phyloP scores from a whole-genome alignment of 192 early-diverging fungal genomes.

The Gonapodya prolifera region DNA sequence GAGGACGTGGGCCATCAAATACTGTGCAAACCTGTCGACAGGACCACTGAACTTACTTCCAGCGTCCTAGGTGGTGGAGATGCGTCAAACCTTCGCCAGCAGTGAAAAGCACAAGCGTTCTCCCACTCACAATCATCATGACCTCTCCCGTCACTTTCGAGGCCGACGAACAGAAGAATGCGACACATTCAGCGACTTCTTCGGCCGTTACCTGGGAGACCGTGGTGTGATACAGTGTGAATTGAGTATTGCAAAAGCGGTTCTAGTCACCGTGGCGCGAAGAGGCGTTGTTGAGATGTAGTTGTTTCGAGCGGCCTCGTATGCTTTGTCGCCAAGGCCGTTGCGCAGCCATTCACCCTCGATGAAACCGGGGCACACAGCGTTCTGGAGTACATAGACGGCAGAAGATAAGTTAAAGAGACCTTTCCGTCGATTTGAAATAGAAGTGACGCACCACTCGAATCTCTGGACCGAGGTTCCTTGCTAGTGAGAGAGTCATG shows the following conservation, averaged over 20 bases:
- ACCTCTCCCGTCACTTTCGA: conserved; percentile 3
- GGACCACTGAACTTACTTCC: no score
- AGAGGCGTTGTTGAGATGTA: neutral
- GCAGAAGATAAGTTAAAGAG: neutral
- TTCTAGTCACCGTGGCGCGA: neutral
- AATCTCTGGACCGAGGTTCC: neutral
- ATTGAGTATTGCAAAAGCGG: no score
- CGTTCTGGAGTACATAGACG: neutral
- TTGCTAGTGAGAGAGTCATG: neutral
- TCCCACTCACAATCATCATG: neutral
- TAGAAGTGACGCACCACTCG: neutral
- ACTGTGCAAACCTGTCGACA: no score
- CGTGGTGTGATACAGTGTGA: no score
- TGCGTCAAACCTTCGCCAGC: no score
- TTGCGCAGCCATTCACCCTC: neutral
- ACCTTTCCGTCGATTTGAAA: neutral
- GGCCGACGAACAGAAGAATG: neutral
- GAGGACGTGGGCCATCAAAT: no score
- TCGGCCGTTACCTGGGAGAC: neutral
- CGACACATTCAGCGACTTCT: neutral
- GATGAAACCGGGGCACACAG: conserved; percentile 6
- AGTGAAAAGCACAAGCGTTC: no score
- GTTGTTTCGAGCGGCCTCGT: neutral
- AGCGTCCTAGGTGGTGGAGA: no score
- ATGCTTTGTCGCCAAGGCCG: neutral